Percentiles rank a stretch among this genome's conserved stretches.
Conservation (phyloP, 169 alveolate species). For the Plasmodium cynomolgi region DNA sequence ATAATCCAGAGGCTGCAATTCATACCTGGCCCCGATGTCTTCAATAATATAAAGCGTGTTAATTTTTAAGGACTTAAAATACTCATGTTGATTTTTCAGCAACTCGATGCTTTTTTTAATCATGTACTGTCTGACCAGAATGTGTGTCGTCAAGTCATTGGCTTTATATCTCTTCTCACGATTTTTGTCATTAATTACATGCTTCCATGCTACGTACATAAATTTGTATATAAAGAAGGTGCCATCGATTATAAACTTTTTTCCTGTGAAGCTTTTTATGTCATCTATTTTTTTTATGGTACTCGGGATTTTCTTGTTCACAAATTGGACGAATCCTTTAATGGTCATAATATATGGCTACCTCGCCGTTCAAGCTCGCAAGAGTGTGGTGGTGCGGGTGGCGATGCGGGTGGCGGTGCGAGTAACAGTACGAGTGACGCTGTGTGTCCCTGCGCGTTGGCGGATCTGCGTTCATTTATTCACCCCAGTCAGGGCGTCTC, state of each 20-base stretch:
- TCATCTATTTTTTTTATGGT: slow-evolving; percentile 69
- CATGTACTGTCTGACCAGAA: slow-evolving; percentile 54
- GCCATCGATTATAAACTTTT: slow-evolving; percentile 70
- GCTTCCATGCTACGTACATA: slow-evolving; percentile 76
- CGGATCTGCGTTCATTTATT: neutral
- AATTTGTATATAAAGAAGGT: slow-evolving; percentile 65
- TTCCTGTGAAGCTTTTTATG: slow-evolving; percentile 67
- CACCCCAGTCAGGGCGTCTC: neutral
- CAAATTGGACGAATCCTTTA: slow-evolving; percentile 62
- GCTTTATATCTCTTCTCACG: slow-evolving; percentile 44
- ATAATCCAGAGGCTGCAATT: slow-evolving; percentile 66
- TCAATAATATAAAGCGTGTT: slow-evolving; percentile 70
- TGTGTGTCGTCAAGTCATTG: slow-evolving; percentile 48
- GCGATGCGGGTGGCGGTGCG: too few species aligned
- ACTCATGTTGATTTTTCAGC: slow-evolving; percentile 65
- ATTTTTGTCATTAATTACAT: slow-evolving; percentile 57
- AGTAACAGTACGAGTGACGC: too few species aligned
- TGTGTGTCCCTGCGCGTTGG: neutral
- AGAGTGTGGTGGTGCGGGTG: neutral
- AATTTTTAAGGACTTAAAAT: slow-evolving; percentile 67
- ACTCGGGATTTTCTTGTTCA: slow-evolving; percentile 69
- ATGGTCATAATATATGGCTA: slow-evolving; percentile 66
- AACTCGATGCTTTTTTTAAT: slow-evolving; percentile 67
- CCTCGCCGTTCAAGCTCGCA: neutral
- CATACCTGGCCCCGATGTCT: slow-evolving; percentile 74